Conservation (phyloP, 2,329 filamentous ascomycete genomes). For the Cyphellophora attinorum region DNA sequence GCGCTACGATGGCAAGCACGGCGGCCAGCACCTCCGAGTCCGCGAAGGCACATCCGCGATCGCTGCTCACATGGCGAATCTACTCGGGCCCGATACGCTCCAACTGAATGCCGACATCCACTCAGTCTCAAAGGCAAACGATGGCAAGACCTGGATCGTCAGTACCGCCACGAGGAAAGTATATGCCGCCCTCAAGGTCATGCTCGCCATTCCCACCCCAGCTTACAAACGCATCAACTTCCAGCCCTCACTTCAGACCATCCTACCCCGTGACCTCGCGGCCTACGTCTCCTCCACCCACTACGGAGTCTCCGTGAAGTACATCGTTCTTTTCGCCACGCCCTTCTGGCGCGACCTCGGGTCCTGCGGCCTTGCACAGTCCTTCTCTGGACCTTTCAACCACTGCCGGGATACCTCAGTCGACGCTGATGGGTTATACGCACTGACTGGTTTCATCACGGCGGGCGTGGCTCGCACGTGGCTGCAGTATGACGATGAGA, state of each 20-base stretch:
- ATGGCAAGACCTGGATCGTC: slow-evolving; percentile 18
- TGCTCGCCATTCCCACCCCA: slow-evolving; percentile 39
- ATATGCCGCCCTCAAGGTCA: slow-evolving; percentile 33
- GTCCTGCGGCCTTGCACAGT: slow-evolving; percentile 26
- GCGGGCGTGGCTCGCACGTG: slow-evolving; percentile 20
- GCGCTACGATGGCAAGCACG: slow-evolving; percentile 41
- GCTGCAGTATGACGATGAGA: slow-evolving; percentile 8
- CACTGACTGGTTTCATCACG: slow-evolving; percentile 31
- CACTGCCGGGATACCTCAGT: slow-evolving; percentile 29
- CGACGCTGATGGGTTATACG: slow-evolving; percentile 17
- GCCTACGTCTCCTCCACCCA: slow-evolving; percentile 23
- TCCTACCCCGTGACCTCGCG: slow-evolving; percentile 28
- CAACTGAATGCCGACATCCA: slow-evolving; percentile 19
- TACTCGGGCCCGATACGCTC: slow-evolving; percentile 22
- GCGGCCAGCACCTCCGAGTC: slow-evolving; percentile 44
- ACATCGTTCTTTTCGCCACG: slow-evolving; percentile 26
- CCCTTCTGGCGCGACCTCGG: slow-evolving; percentile 11
- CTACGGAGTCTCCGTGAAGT: slow-evolving; percentile 42
- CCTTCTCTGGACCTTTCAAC: slow-evolving; percentile 26
- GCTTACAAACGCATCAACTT: slow-evolving; percentile 37
- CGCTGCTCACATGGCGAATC: slow-evolving; percentile 24
- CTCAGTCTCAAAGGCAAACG: slow-evolving; percentile 20
- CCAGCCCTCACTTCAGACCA: slow-evolving; percentile 29
- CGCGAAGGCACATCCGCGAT: slow-evolving; percentile 37
- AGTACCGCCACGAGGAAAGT: slow-evolving; percentile 11